These are phyloP conservation scores for Nannizzia gypsea DNA, from an alignment of 2,329 filamentous ascomycete species.

Conservation along the genomic window DNA sequence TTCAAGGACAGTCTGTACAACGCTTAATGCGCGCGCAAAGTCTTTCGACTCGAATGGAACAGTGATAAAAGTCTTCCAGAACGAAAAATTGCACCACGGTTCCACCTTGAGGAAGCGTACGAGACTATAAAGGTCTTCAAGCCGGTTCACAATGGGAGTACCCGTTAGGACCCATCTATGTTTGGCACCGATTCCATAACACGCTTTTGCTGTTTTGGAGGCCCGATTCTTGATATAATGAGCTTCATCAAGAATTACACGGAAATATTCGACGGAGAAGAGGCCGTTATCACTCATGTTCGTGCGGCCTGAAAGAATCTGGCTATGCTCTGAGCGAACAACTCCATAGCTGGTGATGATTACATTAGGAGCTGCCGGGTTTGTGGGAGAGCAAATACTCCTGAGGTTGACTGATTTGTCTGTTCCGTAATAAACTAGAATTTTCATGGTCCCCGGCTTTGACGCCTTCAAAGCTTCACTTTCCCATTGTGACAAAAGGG, in stretches of 20 bases:
- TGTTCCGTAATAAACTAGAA: constrained; percentile 79
- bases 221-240: constrained; percentile 84
- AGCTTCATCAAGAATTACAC: constrained; percentile 88
- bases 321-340: constrained; percentile 77
- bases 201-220: constrained; percentile 89
- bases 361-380: constrained; percentile 64
- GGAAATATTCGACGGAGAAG: constrained; percentile 89
- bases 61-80: constrained; percentile 98
- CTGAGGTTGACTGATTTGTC: constrained; percentile 74
- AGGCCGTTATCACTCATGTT: constrained; percentile 60
- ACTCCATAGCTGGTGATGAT: constrained; percentile 93
- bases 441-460: constrained; percentile 66
- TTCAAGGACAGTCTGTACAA: constrained; percentile 92
- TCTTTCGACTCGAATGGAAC: constrained; percentile 93
- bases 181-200: constrained; percentile 72
- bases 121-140: constrained; percentile 89
- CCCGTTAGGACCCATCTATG: constrained; percentile 92
- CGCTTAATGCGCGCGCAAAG: constrained; percentile 83
- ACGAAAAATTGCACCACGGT: constrained; percentile 97
- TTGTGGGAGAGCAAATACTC: constrained; percentile 62
- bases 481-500: constrained; percentile 90
- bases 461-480: constrained; percentile 90
- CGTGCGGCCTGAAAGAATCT: constrained; percentile 44
- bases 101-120: constrained; percentile 88
- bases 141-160: constrained; percentile 89